Evolutionary conservation across 768 basidiomycete genomes (phyloP).

Genomic region (Podaxis sp.): DNA sequence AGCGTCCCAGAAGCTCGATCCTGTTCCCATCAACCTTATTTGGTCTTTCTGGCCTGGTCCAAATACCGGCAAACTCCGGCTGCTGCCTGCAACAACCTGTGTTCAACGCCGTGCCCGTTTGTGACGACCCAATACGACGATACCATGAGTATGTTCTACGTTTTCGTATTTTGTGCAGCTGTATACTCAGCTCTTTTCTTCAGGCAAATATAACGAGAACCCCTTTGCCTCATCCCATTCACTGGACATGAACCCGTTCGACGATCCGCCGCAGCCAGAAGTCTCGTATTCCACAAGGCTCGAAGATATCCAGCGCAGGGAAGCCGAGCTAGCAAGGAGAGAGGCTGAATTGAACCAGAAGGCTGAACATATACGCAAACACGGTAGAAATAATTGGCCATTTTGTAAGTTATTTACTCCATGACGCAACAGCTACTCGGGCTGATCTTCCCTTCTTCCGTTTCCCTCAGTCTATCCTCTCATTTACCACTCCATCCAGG

Average conservation of each 20-base stretch:
- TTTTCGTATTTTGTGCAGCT: slow-evolving; percentile 5
- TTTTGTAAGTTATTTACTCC: slow-evolving; percentile 55
- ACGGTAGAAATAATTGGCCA: slow-evolving; percentile 94
- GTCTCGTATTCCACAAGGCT: slow-evolving; percentile 34
- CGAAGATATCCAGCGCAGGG: slow-evolving; percentile 73
- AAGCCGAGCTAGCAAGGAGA: slow-evolving; percentile 77
- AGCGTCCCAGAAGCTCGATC: slow-evolving; percentile 4
- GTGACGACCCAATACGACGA: slow-evolving; percentile 19
- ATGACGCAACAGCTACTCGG: slow-evolving; percentile 12
- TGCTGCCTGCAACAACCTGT: neutral
- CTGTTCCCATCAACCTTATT: neutral
- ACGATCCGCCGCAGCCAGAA: slow-evolving; percentile 63
- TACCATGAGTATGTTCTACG: slow-evolving; percentile 33
- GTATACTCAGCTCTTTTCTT: slow-evolving; percentile 9
- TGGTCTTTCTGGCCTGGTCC: slow-evolving; percentile 4
- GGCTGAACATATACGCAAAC: slow-evolving; percentile 64
- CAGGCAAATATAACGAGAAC: slow-evolving; percentile 54
- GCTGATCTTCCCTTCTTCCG: slow-evolving; percentile 17
- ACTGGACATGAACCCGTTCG: slow-evolving; percentile 87
- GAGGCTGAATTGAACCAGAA: slow-evolving; percentile 72
- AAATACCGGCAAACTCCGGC: slow-evolving; percentile 15
- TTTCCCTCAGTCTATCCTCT: slow-evolving; percentile 76
- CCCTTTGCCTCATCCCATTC: slow-evolving; percentile 85
- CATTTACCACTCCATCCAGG: slow-evolving; percentile 89
- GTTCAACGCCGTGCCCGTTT: neutral